Evolutionary conservation across 2,329 filamentous ascomycete genomes (phyloP), one percentile per base, ranked within the genome.

Genomic region (Domatiomyces globalis): DNA sequence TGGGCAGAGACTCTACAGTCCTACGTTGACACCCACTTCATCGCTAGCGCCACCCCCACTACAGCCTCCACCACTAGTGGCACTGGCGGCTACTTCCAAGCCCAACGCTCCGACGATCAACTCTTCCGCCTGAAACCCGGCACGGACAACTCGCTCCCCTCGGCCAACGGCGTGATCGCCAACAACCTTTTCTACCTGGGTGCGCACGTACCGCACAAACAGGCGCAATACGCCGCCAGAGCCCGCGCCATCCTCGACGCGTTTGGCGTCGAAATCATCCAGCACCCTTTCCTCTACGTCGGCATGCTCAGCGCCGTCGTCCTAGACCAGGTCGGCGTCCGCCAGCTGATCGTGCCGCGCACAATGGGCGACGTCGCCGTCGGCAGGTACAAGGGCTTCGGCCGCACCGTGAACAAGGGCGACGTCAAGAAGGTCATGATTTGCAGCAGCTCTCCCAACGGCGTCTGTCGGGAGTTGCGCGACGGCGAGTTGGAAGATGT

Each of bases 201-300:
- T 10, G 76, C 76, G 5, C 66, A 94, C 1, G 73, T 94, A 0
- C 77, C 79, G 46, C 80, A 87, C 56, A 70, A 79, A 1, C 66
- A 67, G 2, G 89, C 87, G 62, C 74, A 74, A 0, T 60, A 60
- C 25, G 36, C 42, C 7, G 29, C 46, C n/a, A 49, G 54, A 33
- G 88, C 87, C 0, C 76, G 78, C 48, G 78, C 84, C 58, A 92
- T 87, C 0, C 80, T 89, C 55, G 80, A 81, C 54, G 87, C 88
- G 0, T 98, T 98, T 59, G 87, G 94, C 60, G 83, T 85, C 0
- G 92, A 98, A 69, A 81, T 95, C 59, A 74, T 94, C 63, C 88
- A 96, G 66, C 88, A 96, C 61, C 88, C 92, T 0, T 94, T 92
- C 74, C 74, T 96, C 1, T 96, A 94, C 68, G 83, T 86, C 0